These are phyloP conservation scores for Wickerhamomyces mucosus DNA, from an alignment of 805 yeast species.

Conservation along the genomic window DNA sequence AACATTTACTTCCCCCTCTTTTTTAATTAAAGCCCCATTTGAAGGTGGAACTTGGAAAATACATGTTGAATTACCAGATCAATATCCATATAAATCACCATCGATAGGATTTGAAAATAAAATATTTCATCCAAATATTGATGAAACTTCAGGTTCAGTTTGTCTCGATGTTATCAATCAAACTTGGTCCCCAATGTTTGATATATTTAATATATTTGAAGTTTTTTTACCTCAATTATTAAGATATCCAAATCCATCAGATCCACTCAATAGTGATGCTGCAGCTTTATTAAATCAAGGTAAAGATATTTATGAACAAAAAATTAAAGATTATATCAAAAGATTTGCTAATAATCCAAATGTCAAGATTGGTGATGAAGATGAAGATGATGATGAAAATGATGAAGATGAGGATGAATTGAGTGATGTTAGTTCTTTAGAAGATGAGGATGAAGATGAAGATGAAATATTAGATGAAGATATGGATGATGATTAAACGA, in stretches of 20 bases:
- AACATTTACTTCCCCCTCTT: constrained; percentile 51
- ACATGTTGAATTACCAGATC: constrained; percentile 90
- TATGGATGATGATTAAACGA: constrained; percentile 11
- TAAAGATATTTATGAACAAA: constrained; percentile 52
- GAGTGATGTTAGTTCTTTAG: constrained; percentile 18
- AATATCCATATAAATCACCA: constrained; percentile 92
- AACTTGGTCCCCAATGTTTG: constrained; percentile 98
- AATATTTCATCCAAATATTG: constrained; percentile 93
- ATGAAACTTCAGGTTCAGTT: constrained; percentile 82
- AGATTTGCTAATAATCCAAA: constrained; percentile 48
- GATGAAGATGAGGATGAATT: constrained; percentile 32
- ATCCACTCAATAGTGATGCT: constrained; percentile 89
- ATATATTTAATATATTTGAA: constrained; percentile 81
- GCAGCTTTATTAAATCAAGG: constrained; percentile 69
- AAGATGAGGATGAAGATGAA: constrained; percentile 15
- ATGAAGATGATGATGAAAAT: constrained; percentile 39
- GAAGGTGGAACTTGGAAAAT: constrained; percentile 86
- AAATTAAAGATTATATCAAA: constrained; percentile 64
- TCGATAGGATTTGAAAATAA: constrained; percentile 89
- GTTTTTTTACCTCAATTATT: constrained; percentile 87
- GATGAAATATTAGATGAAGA: constrained; percentile 17
- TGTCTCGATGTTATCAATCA: constrained; percentile 95
- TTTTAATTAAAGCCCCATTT: constrained; percentile 56
- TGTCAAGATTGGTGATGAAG: constrained; percentile 36
- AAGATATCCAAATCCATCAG: constrained; percentile 88